phyloP scores from a whole-genome alignment of 441 rosid genomes.

The Gossypium gossypioides region DNA sequence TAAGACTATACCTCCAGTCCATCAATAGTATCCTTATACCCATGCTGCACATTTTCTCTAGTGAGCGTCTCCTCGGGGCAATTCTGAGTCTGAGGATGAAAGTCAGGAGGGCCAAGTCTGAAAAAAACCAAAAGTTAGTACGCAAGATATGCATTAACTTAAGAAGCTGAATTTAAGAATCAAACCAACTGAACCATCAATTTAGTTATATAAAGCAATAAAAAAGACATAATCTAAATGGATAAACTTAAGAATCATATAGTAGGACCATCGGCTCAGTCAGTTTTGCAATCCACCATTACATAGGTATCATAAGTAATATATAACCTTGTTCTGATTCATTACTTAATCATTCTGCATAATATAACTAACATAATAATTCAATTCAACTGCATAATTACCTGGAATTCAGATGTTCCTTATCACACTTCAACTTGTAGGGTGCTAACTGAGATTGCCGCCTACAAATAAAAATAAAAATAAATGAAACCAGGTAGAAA shows the following conservation, averaged over 20 bases:
- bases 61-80: constrained; percentile 92
- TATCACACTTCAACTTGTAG: constrained; percentile 91
- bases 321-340: constrained; percentile 5
- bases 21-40: constrained; percentile 91
- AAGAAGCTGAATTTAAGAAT: constrained; percentile 7
- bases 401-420: constrained; percentile 78
- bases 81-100: constrained; percentile 71
- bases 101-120: constrained; percentile 97
- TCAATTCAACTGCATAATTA: constrained; percentile 15
- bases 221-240: constrained; percentile 3
- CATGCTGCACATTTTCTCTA: constrained; percentile 62
- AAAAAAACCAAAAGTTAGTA: constrained; percentile 8
- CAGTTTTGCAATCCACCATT: background rate
- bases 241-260: constrained; percentile 1
- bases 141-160: constrained; percentile 7
- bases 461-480: constrained; percentile 37
- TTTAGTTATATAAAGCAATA: background rate
- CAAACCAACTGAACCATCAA: constrained; percentile 12
- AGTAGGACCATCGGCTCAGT: constrained; percentile 14
- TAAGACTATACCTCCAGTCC: constrained; percentile 72
- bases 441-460: constrained; percentile 54
- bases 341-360: background rate
- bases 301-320: background rate
- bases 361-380: background rate
- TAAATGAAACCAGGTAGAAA: constrained; percentile 6